Conservation (phyloP, 1,284 basidiomycete species). For the Ustilago hordei region DNA sequence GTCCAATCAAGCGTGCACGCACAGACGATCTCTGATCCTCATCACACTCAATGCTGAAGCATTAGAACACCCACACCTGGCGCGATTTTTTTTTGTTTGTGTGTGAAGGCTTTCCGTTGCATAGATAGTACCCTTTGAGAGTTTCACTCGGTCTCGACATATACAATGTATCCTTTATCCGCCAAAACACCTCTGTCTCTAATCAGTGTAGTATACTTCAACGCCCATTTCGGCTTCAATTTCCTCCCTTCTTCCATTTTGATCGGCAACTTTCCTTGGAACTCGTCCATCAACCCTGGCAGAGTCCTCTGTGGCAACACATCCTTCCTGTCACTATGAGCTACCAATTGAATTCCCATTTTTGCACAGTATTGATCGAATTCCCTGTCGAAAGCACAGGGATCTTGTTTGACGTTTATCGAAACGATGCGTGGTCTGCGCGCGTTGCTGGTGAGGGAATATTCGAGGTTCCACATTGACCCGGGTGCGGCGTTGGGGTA, state of each 20-base stretch:
- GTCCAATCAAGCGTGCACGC: conserved; percentile 45
- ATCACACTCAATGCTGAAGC: not conserved
- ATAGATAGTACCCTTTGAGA: no score
- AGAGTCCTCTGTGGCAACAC: conserved; percentile 52
- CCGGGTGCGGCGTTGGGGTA: not conserved
- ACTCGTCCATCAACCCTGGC: conserved; percentile 55
- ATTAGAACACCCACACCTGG: not conserved
- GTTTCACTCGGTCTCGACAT: conserved; percentile 17
- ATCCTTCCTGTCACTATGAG: conserved; percentile 54
- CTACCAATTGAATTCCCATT: conserved; percentile 52
- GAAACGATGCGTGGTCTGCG: conserved; percentile 49
- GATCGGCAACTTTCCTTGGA: conserved; percentile 43
- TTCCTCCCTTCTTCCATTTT: conserved; percentile 9
- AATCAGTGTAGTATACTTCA: conserved; percentile 63
- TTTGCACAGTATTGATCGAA: conserved; percentile 53
- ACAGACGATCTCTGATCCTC: conserved; percentile 27
- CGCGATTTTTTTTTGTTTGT: conserved; percentile 2
- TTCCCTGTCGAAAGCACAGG: conserved; percentile 47
- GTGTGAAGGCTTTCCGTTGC: not conserved
- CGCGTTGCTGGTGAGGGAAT: conserved; percentile 30
- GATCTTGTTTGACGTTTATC: conserved; percentile 58
- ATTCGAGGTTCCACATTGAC: conserved; percentile 41
- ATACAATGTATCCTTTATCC: conserved; percentile 56
- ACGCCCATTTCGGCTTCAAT: conserved; percentile 50
- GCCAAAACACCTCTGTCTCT: conserved; percentile 60